Evolutionary conservation across 805 yeast genomes (phyloP), one percentile per base, ranked within the genome.

Genomic region (Myxozyma kluyveri): DNA sequence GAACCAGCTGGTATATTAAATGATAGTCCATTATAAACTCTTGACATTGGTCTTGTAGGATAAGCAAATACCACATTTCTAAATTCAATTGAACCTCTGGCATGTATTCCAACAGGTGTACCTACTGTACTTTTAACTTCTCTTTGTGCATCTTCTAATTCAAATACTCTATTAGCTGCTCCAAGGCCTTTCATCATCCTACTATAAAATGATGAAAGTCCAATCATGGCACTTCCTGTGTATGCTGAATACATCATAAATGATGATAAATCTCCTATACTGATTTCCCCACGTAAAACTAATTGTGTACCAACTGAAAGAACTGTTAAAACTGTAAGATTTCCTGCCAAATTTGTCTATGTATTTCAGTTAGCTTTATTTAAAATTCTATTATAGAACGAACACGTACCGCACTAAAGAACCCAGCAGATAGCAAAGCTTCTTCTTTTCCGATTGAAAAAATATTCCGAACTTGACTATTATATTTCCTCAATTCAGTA

Each of bases 171-270:
- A 43, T 88, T 84, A 0, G 96, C 93, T 0, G 98, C 97, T 43
- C 98, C 98, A 4, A 90, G 86, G 47, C 97, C 98, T 71, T 91
- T 91, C 97, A 91, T 91, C 56, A 91, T 73, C 67, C 91, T 97
- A 2, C 95, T 82, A 67, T 90, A 91, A 66, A 91, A 91, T 63
- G 85, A 86, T 0, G 96, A 90, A 17, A 91, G 67, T 0, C 97
- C 96, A 67, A 86, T 86, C 63, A 90, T 86, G 6, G 96, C 87
- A 18, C 88, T 75, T 0, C 96, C 98, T 2, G 96, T 86, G 68
- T 88, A 91, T 0, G 88, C 88, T 0, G 97, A 91, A 70, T 91
- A 91, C 93, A 91, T 85, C 83, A 90, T 84, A 67, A 89, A 91
- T 49, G 95, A 85, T 3, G 96, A 84, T 41, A 91, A 75, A 61